These are phyloP conservation scores for Marsdenia floribunda DNA, from an alignment of 257 asterid genomes.

Conservation along the genomic window DNA sequence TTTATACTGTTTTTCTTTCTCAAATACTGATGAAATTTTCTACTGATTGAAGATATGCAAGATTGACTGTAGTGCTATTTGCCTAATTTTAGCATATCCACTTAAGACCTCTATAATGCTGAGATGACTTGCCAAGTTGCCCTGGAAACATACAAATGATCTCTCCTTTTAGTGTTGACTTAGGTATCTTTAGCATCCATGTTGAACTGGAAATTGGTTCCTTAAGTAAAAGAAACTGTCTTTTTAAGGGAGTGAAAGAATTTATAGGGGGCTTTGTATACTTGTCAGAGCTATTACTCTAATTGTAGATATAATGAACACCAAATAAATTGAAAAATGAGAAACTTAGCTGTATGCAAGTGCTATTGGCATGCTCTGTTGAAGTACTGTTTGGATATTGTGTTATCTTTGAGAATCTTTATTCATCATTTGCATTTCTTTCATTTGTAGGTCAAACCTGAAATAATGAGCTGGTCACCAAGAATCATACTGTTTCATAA, in stretches of 20 bases:
- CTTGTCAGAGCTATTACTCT: background rate
- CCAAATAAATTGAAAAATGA: background rate
- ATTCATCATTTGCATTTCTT: constrained; percentile 1
- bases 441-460: constrained; percentile 67
- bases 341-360: background rate
- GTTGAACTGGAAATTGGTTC: background rate
- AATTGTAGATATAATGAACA: background rate
- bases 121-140: background rate
- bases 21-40: background rate
- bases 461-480: constrained; percentile 77
- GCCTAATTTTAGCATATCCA: background rate
- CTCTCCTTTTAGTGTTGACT: background rate
- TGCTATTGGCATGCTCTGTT: background rate
- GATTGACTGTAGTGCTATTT: background rate
- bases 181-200: background rate
- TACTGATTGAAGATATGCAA: background rate
- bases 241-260: background rate
- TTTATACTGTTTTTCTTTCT: background rate
- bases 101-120: background rate
- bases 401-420: background rate
- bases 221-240: background rate
- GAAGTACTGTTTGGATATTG: too few species aligned
- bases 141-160: background rate
- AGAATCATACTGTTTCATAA: constrained; percentile 59
- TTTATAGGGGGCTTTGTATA: background rate